These are phyloP conservation scores for Phycomyces nitens DNA, from an alignment of 192 early-diverging fungal species.

Conservation along the genomic window DNA sequence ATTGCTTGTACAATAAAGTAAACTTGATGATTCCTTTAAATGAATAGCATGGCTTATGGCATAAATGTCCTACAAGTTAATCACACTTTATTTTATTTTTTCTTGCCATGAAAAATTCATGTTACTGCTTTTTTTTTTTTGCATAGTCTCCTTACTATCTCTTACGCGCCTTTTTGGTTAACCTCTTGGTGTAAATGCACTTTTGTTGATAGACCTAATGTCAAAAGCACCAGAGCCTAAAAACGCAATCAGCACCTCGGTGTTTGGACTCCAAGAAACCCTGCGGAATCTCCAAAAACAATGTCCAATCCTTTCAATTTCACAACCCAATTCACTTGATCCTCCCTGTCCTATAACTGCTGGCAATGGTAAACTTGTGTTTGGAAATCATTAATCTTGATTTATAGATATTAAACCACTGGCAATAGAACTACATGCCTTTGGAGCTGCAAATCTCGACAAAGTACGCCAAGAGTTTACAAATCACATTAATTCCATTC, in stretches of 20 bases:
- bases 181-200: not conserved
- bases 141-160: too few species aligned
- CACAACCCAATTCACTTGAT: not conserved
- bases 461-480: slow-evolving; percentile 30
- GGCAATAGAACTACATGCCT: slow-evolving; percentile 26
- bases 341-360: slow-evolving; percentile 1
- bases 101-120: too few species aligned
- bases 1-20: too few species aligned
- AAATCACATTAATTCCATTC: slow-evolving; percentile 23
- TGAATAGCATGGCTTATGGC: too few species aligned
- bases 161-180: too few species aligned
- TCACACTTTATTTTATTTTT: too few species aligned
- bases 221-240: slow-evolving; percentile 12
- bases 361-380: slow-evolving; percentile 3
- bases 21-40: too few species aligned
- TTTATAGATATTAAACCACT: not conserved
- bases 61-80: too few species aligned
- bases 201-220: not conserved
- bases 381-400: too few species aligned
- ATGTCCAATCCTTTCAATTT: slow-evolving; percentile 2
- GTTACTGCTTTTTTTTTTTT: too few species aligned
- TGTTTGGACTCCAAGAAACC: slow-evolving; percentile 18
- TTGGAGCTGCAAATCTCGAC: slow-evolving; percentile 34
- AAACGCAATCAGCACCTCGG: slow-evolving; percentile 21
- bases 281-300: slow-evolving; percentile 12